A percentile compares a stretch with the other conserved stretches of the same genome.
These are phyloP conservation scores for Berberis thunbergii DNA, from an alignment of 164 flowering plant species.

Conservation along the genomic window DNA sequence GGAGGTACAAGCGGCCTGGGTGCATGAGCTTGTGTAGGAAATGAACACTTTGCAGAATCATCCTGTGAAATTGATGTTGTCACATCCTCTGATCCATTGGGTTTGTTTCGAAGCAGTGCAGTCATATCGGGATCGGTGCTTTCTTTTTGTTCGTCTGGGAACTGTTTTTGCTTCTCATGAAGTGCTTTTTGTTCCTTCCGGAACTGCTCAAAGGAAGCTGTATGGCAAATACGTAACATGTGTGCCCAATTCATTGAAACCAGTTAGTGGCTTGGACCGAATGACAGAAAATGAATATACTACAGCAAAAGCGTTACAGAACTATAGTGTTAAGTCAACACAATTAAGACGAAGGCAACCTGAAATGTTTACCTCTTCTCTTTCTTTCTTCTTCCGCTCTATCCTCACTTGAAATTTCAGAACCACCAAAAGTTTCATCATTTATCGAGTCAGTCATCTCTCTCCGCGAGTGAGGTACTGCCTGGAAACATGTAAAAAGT, in stretches of 20 bases:
- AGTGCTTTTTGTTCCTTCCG: slow-evolving; percentile 78
- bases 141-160: slow-evolving; percentile 34
- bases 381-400: slow-evolving; percentile 88
- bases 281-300: too few relatives aligned
- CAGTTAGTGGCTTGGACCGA: neutral
- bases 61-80: slow-evolving; percentile 11
- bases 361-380: slow-evolving; percentile 65
- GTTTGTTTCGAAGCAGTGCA: slow-evolving; percentile 13
- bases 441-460: slow-evolving; percentile 53
- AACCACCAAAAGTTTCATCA: slow-evolving; percentile 96
- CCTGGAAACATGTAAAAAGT: slow-evolving; percentile 33
- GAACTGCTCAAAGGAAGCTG: slow-evolving; percentile 89
- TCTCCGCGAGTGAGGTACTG: slow-evolving; percentile 56
- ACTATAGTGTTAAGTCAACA: too few relatives aligned
- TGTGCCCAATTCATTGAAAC: neutral
- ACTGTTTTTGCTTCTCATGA: slow-evolving; percentile 56
- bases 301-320: too few relatives aligned
- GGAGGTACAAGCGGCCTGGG: slow-evolving; percentile 92
- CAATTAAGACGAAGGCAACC: neutral
- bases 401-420: slow-evolving; percentile 72
- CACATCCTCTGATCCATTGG: slow-evolving; percentile 24
- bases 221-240: slow-evolving; percentile 4
- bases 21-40: slow-evolving; percentile 35
- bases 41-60: slow-evolving; percentile 36
- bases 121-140: slow-evolving; percentile 28